phyloP scores from a whole-genome alignment of 495 filamentous ascomycete species.

The Penicillium soppii region DNA sequence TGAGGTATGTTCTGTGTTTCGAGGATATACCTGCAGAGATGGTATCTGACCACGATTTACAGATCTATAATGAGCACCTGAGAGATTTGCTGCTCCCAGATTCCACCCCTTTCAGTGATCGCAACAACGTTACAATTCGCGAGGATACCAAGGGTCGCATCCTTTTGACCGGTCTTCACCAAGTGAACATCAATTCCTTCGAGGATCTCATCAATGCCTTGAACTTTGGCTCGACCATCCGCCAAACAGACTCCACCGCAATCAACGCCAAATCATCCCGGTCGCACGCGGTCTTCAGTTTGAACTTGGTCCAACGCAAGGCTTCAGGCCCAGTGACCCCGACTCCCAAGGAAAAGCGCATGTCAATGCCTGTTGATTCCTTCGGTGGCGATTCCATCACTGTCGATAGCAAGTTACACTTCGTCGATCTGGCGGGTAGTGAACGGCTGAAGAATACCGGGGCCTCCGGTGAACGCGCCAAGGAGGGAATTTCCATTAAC shows the following conservation, averaged over 20 bases:
- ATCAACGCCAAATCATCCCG: conserved; percentile 99
- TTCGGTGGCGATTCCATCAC: conserved; percentile 72
- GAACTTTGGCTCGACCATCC: conserved; percentile 89
- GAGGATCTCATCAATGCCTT: conserved; percentile 87
- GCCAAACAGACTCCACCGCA: conserved; percentile 97
- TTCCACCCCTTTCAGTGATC: conserved; percentile 62
- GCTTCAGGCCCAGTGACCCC: conserved; percentile 49
- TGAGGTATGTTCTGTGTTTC: conserved; percentile 55
- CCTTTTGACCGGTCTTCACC: conserved; percentile 81
- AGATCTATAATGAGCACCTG: conserved; percentile 97
- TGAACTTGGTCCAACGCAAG: conserved; percentile 90
- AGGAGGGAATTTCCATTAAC: conserved; percentile 98
- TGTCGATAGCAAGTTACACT: conserved; percentile 97
- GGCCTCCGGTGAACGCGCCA: conserved; percentile 91
- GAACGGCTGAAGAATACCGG: conserved; percentile 97
- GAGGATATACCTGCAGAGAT: background rate
- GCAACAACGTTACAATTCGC: conserved; percentile 76
- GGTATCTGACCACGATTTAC: conserved; percentile 12
- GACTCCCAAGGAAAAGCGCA: conserved; percentile 72
- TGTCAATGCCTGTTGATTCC: conserved; percentile 84
- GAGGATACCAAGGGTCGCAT: conserved; percentile 97
- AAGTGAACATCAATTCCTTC: conserved; percentile 87
- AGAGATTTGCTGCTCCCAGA: conserved; percentile 89
- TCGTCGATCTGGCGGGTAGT: conserved; percentile 96
- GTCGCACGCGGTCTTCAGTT: conserved; percentile 95